A percentile compares a stretch with the other conserved stretches of the same genome.
phyloP scores from a whole-genome alignment of 2,329 filamentous ascomycete species.

The Shiraia bambusicola region DNA sequence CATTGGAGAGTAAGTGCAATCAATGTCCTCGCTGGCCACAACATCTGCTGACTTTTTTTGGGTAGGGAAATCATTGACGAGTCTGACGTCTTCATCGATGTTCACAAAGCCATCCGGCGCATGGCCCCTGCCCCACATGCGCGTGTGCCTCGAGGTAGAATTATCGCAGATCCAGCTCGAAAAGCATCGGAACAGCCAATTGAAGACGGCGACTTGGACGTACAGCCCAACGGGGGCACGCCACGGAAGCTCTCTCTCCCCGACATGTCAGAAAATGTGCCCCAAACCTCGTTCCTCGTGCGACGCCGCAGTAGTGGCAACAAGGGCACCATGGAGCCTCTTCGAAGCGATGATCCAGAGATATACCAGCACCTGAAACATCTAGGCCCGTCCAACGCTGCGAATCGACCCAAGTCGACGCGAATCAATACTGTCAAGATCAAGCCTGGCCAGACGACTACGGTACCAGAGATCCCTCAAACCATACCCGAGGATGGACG shows the following conservation, averaged over 20 bases:
- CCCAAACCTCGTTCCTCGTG: slow-evolving; percentile 46
- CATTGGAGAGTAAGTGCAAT: slow-evolving; percentile 82
- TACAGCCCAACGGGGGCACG: slow-evolving; percentile 18
- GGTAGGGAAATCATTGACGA: slow-evolving; percentile 94
- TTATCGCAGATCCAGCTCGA: slow-evolving; percentile 49
- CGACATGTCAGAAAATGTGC: slow-evolving; percentile 24
- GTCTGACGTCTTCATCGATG: slow-evolving; percentile 96
- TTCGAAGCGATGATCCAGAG: slow-evolving; percentile 56
- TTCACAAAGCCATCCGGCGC: slow-evolving; percentile 95
- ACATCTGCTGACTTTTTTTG: slow-evolving; percentile 12
- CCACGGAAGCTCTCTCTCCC: slow-evolving; percentile 35
- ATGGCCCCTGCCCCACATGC: slow-evolving; percentile 81
- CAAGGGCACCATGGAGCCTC: slow-evolving; percentile 38
- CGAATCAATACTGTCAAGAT: slow-evolving; percentile 66
- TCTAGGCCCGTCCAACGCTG: slow-evolving; percentile 64
- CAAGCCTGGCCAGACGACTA: slow-evolving; percentile 61
- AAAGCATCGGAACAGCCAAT: slow-evolving; percentile 28
- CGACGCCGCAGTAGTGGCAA: slow-evolving; percentile 49
- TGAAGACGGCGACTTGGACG: slow-evolving; percentile 19
- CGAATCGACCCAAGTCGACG: slow-evolving; percentile 60
- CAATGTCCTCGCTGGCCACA: not conserved
- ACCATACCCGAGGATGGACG: slow-evolving; percentile 47
- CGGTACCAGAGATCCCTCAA: slow-evolving; percentile 57
- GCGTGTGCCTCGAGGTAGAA: slow-evolving; percentile 60
- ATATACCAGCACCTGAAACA: slow-evolving; percentile 63